Evolutionary conservation across 768 basidiomycete genomes (phyloP), one percentile per base, ranked within the genome.

Genomic region (Cytidiella melzeri): DNA sequence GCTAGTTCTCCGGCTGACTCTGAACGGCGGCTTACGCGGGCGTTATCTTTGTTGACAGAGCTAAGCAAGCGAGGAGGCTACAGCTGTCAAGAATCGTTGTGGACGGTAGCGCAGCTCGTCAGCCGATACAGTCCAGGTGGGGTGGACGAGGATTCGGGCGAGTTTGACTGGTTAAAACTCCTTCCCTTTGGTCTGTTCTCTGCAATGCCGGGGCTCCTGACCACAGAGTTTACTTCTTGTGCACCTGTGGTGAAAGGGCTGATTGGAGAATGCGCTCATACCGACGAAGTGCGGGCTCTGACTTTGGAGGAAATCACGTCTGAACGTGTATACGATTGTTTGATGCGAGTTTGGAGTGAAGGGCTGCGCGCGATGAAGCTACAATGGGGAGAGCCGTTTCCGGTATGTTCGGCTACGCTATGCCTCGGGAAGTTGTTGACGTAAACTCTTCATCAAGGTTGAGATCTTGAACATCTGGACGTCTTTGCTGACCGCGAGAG

Each of bases 401-500:
- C 83, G 12, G 84, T 85, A 54, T 57, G 81, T 68, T 10, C 19
- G 12, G 24, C 37, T n/a, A 26, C 10, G 21, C 42, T 20, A 53
- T 47, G 42, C 20, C 20, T 24, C 21, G 5, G 1, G n/a, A n/a
- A 21, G 24, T 6, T 5, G 23, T 41, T 48, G 20, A 52, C 40
- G 47, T 26, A 25, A 19, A n/a, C 34, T 43, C 18, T 26, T 36
- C 5, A 18, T 5, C 34, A 15, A 80, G 75, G 54, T 57, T 1
- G 77, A 80, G 51, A 64, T 84, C 3, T 57, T 76, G 5, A 69
- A 67, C 12, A 70, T 80, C 6, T 88, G 84, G 85, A 66, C 72
- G 30, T 74, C 75, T 37, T 61, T 88, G 26, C 55, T 86, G 34
- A 71, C 69, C 44, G 71, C 75, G 2, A 76, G 76, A 26, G 70